Conservation (phyloP, 2,329 filamentous ascomycete genomes). For the Tolypocladium capitatum region DNA sequence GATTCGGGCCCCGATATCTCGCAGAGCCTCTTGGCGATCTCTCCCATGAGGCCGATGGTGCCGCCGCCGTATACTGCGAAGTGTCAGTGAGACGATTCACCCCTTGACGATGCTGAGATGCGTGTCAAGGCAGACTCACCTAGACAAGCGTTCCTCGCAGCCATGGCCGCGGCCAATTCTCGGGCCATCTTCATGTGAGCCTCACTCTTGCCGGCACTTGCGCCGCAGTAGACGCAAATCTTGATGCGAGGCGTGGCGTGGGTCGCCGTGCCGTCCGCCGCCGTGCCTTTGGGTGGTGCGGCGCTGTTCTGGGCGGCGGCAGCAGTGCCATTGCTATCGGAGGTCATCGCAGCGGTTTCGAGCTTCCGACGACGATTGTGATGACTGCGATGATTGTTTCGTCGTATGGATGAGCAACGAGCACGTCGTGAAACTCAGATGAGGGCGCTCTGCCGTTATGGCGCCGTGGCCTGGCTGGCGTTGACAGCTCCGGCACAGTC, state of each 20-base stretch:
- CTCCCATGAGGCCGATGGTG: constrained; percentile 90
- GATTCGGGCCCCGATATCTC: constrained; percentile 64
- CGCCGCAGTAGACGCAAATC: constrained; percentile 91
- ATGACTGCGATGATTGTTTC: background rate
- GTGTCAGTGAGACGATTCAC: background rate
- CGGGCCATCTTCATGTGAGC: constrained; percentile 68
- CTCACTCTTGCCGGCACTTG: constrained; percentile 58
- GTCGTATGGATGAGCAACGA: background rate
- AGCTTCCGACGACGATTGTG: too few species aligned
- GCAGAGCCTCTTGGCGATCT: constrained; percentile 76
- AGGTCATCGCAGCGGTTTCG: constrained; percentile 9
- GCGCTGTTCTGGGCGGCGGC: background rate
- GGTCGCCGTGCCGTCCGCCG: constrained; percentile 9
- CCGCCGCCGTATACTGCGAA: constrained; percentile 80
- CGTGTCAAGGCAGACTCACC: constrained; percentile 24
- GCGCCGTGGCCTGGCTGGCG: background rate
- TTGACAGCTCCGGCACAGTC: background rate
- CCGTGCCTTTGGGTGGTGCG: constrained; percentile 11
- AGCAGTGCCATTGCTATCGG: constrained; percentile 6
- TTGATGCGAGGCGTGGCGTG: constrained; percentile 37
- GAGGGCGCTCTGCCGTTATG: background rate
- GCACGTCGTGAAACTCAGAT: background rate
- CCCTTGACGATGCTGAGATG: background rate
- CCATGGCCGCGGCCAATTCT: constrained; percentile 59
- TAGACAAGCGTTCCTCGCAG: constrained; percentile 65